Evolutionary conservation across 2,329 filamentous ascomycete species (phyloP).

Genomic region (Cordyceps javanica): DNA sequence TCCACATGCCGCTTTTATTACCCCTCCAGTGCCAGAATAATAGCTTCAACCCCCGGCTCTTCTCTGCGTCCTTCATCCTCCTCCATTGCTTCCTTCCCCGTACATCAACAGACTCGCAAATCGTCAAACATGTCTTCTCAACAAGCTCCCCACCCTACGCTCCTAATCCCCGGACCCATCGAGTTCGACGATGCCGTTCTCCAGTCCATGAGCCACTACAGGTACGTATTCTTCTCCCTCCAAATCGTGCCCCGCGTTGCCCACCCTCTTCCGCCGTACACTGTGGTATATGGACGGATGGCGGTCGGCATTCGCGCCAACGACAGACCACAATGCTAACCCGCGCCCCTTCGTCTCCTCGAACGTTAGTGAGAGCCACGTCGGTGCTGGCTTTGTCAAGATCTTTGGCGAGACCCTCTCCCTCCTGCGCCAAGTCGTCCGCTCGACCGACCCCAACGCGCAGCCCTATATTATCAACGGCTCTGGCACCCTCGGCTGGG

Average conservation of each 20-base stretch:
- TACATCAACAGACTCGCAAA: constrained; percentile 19
- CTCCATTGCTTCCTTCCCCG: constrained; percentile 12
- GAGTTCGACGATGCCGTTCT: constrained; percentile 98
- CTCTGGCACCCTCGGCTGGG: constrained; percentile 94
- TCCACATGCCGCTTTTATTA: background rate
- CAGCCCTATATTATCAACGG: constrained; percentile 93
- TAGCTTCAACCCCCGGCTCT: constrained; percentile 9
- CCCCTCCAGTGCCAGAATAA: constrained; percentile 14
- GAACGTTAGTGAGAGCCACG: constrained; percentile 77
- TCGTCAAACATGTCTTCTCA: constrained; percentile 51
- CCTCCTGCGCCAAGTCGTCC: constrained; percentile 88
- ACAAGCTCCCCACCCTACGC: constrained; percentile 58
- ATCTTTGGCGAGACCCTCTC: constrained; percentile 85
- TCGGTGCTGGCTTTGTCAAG: constrained; percentile 81
- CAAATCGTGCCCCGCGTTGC: background rate
- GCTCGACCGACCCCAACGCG: constrained; percentile 71
- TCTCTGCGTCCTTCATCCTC: constrained; percentile 15
- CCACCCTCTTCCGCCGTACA: background rate
- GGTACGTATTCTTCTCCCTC: constrained; percentile 41
- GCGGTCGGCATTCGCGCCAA: background rate
- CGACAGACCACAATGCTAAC: background rate
- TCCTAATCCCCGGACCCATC: constrained; percentile 95
- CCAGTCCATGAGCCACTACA: constrained; percentile 90
- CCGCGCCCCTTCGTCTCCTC: background rate
- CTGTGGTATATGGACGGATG: background rate